Evolutionary conservation across 306 rosid genomes (phyloP).

Genomic region (Styphnolobium japonicum): DNA sequence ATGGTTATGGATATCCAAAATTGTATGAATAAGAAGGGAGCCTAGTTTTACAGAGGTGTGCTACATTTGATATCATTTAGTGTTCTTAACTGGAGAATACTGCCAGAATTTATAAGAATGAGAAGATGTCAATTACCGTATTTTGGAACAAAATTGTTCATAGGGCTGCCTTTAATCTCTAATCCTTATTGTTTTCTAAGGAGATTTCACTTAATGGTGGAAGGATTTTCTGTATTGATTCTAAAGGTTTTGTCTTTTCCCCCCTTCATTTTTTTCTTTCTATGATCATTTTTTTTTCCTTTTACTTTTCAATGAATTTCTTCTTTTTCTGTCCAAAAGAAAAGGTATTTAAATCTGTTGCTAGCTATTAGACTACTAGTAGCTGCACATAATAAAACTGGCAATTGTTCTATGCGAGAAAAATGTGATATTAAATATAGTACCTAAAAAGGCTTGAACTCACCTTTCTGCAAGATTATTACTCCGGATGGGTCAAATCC

Average conservation of each 20-base stretch:
- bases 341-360: not conserved
- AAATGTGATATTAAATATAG: not conserved
- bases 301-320: not conserved
- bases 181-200: not conserved
- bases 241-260: not conserved
- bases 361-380: not conserved
- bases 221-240: not conserved
- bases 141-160: not conserved
- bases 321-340: not conserved
- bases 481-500: constrained; percentile 93
- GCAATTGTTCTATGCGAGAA: not conserved
- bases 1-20: not conserved
- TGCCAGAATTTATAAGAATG: not conserved
- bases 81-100: not conserved
- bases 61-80: not conserved
- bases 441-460: constrained; percentile 11
- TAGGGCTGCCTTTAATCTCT: not conserved
- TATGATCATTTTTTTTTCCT: not conserved
- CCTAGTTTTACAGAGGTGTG: not conserved
- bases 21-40: not conserved
- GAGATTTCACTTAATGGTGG: not conserved
- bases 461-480: constrained; percentile 80
- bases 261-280: not conserved
- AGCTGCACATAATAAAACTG: not conserved
- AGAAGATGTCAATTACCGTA: not conserved